phyloP scores from a whole-genome alignment of 768 basidiomycete species.

The Mycena crocata region DNA sequence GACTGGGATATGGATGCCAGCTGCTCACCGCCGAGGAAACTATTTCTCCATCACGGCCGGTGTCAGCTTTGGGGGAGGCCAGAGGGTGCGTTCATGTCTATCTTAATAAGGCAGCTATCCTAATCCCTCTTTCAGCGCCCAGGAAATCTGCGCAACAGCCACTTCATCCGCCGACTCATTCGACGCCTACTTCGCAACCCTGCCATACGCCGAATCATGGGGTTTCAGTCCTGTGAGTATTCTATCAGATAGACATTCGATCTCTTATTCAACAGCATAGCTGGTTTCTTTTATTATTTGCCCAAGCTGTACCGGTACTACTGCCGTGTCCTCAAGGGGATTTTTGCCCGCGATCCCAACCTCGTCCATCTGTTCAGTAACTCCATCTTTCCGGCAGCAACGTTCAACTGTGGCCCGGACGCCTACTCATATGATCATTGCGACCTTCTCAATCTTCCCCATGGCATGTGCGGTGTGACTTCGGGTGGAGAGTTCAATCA shows the following conservation, averaged over 20 bases:
- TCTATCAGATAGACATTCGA: neutral
- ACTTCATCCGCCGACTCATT: neutral
- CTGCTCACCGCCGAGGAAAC: neutral
- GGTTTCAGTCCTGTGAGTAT: constrained; percentile 1
- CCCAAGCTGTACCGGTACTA: constrained; percentile 24
- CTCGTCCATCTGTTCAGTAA: neutral
- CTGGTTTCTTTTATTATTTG: constrained; percentile 3
- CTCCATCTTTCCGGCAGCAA: neutral
- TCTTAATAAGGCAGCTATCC: no score
- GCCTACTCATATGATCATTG: neutral
- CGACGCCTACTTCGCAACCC: neutral
- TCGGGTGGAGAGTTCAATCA: neutral
- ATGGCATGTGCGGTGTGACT: neutral
- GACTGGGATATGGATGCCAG: neutral
- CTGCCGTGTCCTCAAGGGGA: neutral
- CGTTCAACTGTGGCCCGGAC: neutral
- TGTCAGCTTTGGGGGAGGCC: neutral
- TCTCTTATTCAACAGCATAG: neutral
- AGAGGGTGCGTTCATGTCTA: neutral
- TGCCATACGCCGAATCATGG: neutral
- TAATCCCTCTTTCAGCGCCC: no score
- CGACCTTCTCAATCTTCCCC: neutral
- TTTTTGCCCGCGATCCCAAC: constrained; percentile 13
- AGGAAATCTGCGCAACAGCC: neutral
- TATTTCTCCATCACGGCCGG: neutral